Evolutionary conservation across 495 filamentous ascomycete species (phyloP).

Genomic region (Schizothecium vesticola): DNA sequence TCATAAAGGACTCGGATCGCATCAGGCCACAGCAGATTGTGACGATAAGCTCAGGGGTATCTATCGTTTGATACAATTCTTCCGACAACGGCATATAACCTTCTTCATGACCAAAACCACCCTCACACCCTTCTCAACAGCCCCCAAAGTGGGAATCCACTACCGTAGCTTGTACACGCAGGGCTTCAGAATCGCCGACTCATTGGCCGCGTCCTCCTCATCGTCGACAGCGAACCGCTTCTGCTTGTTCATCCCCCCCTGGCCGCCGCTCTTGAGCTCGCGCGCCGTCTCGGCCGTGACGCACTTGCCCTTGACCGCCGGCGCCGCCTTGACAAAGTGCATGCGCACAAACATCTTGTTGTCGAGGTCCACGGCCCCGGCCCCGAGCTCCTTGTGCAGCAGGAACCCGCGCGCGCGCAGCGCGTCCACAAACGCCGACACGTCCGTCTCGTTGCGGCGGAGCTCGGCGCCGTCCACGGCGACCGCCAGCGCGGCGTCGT

Average conservation of each 20-base stretch:
- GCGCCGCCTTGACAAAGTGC: slow-evolving; percentile 76
- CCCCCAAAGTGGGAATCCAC: background rate
- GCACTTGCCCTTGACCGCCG: slow-evolving; percentile 66
- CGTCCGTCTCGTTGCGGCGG: slow-evolving; percentile 66
- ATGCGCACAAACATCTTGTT: slow-evolving; percentile 99
- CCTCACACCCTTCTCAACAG: too few species aligned
- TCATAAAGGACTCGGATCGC: background rate
- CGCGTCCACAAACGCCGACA: slow-evolving; percentile 82
- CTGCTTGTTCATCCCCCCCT: slow-evolving; percentile 36
- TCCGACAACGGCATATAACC: background rate
- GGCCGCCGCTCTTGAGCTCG: slow-evolving; percentile 10
- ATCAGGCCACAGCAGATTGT: background rate
- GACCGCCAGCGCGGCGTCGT: slow-evolving; percentile 45
- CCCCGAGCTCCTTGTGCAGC: slow-evolving; percentile 49
- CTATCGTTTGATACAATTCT: background rate
- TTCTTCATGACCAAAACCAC: background rate
- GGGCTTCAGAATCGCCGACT: slow-evolving; percentile 77
- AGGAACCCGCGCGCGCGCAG: slow-evolving; percentile 73
- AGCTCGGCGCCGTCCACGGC: slow-evolving; percentile 48
- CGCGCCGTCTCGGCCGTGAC: slow-evolving; percentile 22
- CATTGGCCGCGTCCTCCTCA: slow-evolving; percentile 49
- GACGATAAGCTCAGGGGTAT: background rate
- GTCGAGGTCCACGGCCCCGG: slow-evolving; percentile 63
- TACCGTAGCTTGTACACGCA: slow-evolving; percentile 94
- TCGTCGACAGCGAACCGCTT: slow-evolving; percentile 56